Evolutionary conservation across 2,329 filamentous ascomycete species (phyloP).

Genomic region (Claviceps pazoutovae): DNA sequence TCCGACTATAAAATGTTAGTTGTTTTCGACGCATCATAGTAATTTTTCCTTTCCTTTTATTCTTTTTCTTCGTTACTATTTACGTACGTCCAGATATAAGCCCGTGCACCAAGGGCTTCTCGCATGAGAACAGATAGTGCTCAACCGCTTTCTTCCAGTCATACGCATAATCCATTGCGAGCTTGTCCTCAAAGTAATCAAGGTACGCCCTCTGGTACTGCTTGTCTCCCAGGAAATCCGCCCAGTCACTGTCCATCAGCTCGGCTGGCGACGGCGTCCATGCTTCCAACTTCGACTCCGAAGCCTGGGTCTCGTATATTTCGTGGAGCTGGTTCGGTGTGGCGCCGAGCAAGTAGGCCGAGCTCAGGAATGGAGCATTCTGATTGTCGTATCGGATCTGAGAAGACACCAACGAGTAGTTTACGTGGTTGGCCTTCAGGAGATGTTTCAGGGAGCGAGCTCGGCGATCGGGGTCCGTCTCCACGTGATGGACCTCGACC

Average conservation of each 20-base stretch:
- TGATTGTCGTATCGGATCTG: conserved; percentile 68
- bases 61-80: not conserved
- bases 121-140: conserved; percentile 61
- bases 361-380: conserved; percentile 65
- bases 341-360: conserved; percentile 75
- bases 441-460: conserved; percentile 80
- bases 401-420: conserved; percentile 72
- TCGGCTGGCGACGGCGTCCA: conserved; percentile 81
- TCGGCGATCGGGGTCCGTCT: conserved; percentile 65
- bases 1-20: conserved; percentile 44
- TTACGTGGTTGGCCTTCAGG: conserved; percentile 81
- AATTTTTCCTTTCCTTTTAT: not conserved
- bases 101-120: conserved; percentile 67
- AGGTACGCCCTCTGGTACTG: conserved; percentile 81
- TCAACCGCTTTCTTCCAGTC: conserved; percentile 69
- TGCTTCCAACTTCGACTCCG: conserved; percentile 60
- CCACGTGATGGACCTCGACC: conserved; percentile 64
- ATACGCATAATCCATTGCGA: conserved; percentile 60
- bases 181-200: conserved; percentile 89
- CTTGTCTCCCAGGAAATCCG: conserved; percentile 64
- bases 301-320: conserved; percentile 66
- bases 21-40: not conserved
- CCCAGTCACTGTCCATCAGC: conserved; percentile 73
- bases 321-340: conserved; percentile 56
- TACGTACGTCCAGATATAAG: conserved; percentile 62